Evolutionary conservation across 495 filamentous ascomycete genomes (phyloP).

Genomic region (Entonaema liquescens): DNA sequence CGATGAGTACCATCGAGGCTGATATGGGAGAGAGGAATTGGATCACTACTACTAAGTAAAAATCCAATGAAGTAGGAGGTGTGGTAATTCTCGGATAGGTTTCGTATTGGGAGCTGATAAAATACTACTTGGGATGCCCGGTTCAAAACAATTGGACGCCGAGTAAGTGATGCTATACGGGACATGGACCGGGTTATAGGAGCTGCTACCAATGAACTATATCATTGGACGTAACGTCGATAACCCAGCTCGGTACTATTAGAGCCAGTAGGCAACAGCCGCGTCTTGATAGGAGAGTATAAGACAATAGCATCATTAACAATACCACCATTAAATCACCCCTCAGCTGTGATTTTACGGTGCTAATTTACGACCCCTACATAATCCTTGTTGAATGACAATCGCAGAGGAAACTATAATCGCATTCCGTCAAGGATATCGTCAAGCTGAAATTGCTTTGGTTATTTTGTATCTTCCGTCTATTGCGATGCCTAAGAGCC

Average conservation of each 20-base stretch:
- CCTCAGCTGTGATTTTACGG: not conserved
- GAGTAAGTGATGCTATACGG: not conserved
- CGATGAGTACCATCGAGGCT: slow-evolving; percentile 43
- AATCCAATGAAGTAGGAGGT: not conserved
- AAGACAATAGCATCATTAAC: not conserved
- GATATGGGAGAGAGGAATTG: not conserved
- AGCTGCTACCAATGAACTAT: not conserved
- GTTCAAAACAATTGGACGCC: too few relatives aligned
- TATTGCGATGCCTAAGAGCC: not conserved
- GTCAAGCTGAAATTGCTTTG: too few relatives aligned
- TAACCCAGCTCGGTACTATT: not conserved
- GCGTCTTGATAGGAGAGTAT: not conserved
- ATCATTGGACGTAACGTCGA: not conserved
- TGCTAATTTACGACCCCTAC: not conserved
- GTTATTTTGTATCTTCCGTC: not conserved
- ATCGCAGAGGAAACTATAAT: too few relatives aligned
- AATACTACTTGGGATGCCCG: too few relatives aligned
- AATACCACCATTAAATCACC: not conserved
- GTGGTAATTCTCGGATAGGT: not conserved
- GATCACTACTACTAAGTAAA: not conserved
- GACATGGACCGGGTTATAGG: not conserved
- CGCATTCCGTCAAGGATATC: too few relatives aligned
- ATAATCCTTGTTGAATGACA: not conserved
- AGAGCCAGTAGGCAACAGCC: not conserved
- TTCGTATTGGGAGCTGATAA: too few relatives aligned